These are phyloP conservation scores for Emmonsia crescens DNA, from an alignment of 2,329 filamentous ascomycete genomes.

Conservation along the genomic window DNA sequence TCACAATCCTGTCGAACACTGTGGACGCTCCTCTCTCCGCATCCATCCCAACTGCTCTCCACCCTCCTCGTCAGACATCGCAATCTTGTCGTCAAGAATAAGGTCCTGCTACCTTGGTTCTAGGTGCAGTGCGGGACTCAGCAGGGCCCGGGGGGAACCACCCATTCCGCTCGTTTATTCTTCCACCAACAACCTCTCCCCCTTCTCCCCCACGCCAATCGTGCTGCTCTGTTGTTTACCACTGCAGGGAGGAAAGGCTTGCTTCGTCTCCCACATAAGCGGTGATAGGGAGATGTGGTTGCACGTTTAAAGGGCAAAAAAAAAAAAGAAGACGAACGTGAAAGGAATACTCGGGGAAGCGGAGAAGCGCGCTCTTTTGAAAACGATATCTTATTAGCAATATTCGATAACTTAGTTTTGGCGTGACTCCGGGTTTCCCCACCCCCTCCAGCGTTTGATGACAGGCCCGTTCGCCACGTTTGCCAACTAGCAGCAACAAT, in stretches of 20 bases:
- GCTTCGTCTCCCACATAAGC: neutral
- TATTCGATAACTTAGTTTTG: neutral
- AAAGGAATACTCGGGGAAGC: constrained; percentile 4
- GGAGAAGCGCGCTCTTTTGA: neutral
- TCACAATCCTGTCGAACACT: neutral
- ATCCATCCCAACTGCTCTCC: neutral
- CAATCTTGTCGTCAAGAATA: neutral
- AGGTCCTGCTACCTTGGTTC: neutral
- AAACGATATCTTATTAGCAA: neutral
- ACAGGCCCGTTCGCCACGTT: neutral
- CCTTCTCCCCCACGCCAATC: neutral
- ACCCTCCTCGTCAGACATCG: neutral
- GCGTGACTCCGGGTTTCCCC: no score
- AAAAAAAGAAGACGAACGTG: neutral
- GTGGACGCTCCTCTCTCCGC: no score
- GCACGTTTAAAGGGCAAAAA: neutral
- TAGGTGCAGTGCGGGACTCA: neutral
- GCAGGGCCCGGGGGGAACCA: neutral
- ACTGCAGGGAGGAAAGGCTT: neutral
- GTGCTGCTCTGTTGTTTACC: neutral
- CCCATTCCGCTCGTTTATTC: neutral
- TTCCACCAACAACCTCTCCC: neutral
- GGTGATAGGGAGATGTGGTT: neutral
- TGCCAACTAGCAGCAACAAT: constrained; percentile 1
- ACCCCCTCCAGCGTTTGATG: neutral